Base-by-base conservation (phyloP, 2,329 filamentous ascomycete species). In the Teratosphaeria gauchensis region DNA sequence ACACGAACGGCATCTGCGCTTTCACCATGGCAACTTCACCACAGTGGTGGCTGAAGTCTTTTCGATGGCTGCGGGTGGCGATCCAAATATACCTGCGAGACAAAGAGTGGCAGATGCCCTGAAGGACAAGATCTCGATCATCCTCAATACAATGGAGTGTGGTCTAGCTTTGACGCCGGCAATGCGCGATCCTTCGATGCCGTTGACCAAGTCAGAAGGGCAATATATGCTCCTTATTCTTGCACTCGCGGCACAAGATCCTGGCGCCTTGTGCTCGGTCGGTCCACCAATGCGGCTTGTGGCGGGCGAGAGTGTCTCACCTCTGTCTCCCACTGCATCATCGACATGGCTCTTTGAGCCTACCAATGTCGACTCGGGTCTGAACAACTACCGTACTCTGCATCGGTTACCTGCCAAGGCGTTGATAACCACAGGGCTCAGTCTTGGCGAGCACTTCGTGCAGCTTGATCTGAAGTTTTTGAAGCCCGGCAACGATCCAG, bases 81-180 rank as follows among this genome's bases (percentile, higher is more conserved):
- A 76, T 55, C 74, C 74, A 51, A 65, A 70, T 24, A 64, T 77
- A 35, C 74, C 75, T 28, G 71, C 71, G 42, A 70, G 73, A 57
- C 66, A 75, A 48, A 65, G 74, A 32, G 66, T 71, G 33, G 69
- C 76, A 3, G 74, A 76, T 58, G 75, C 75, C 4, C 72, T 75
- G 54, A 74, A 75, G 56, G 75, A 77, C 65, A 76, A 76, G 61
- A 71, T 73, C 1, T 71, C 71, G 19, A 76, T 77, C 59, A 72
- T 73, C 19, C 64, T 77, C 9, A 76, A 74, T 55, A 70, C 71
- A 9, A 72, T 73, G 58, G 71, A 73, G 14, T 67, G 74, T 30
- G 75, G 75, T 7, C 60, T 77, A 31, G 70, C 69, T 3, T 61
- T 76, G 1, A 69, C 68, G 33, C 66, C 72, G 9, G 58, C 58